Conservation (phyloP, 768 basidiomycete genomes). For the Panellus pusillus region DNA sequence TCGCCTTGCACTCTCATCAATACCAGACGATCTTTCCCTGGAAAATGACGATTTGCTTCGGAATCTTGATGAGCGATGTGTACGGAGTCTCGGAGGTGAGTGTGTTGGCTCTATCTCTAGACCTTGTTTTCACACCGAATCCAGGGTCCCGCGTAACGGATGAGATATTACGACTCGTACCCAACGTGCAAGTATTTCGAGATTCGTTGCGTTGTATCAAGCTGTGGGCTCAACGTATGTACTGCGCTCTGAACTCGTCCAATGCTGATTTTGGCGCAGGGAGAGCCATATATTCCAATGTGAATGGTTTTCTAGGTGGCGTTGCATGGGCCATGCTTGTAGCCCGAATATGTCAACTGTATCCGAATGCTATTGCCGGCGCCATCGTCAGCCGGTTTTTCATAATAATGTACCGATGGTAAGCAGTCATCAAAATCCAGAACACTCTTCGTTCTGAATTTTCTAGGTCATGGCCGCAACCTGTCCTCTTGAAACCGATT, state of each 20-base stretch:
- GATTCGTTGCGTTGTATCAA: conserved; percentile 95
- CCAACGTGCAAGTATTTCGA: conserved; percentile 91
- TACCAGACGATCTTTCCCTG: conserved; percentile 90
- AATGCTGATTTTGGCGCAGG: conserved; percentile 44
- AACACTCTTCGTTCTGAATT: conserved; percentile 1
- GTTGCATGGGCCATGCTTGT: conserved; percentile 99
- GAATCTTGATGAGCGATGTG: conserved; percentile 92
- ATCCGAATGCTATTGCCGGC: conserved; percentile 91
- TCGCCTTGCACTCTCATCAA: conserved; percentile 77
- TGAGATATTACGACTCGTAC: conserved; percentile 92
- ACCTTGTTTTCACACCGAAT: conserved; percentile 12
- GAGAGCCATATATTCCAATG: conserved; percentile 96
- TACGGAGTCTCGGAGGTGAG: conserved; percentile 89
- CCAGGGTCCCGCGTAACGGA: conserved; percentile 94
- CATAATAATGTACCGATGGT: conserved; percentile 98
- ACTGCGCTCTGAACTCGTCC: background rate
- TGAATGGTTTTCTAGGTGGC: conserved; percentile 96
- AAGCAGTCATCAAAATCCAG: conserved; percentile 26
- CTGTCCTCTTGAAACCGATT: conserved; percentile 95
- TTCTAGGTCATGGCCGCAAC: conserved; percentile 93
- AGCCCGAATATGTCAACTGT: conserved; percentile 98
- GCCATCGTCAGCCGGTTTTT: conserved; percentile 98
- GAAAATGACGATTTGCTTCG: conserved; percentile 89
- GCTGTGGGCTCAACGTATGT: conserved; percentile 93
- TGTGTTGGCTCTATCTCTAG: background rate